Percentiles rank a stretch among this genome's conserved stretches.
Conservation (phyloP, 1,139 yeast genomes). For the Scheffersomyces segobiensis region DNA sequence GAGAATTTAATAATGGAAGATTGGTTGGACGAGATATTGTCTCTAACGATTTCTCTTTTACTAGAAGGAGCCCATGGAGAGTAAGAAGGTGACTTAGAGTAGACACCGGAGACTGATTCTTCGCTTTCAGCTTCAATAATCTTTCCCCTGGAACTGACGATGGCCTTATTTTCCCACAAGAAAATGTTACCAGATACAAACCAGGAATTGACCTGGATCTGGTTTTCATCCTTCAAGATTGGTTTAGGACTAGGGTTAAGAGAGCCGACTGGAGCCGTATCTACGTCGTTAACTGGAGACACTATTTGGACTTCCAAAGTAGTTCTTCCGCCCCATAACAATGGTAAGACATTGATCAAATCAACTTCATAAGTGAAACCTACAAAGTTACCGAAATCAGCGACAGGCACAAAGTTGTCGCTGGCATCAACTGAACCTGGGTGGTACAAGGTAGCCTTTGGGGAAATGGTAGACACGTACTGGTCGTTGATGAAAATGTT, state of each 20-base stretch:
- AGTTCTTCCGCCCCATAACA: slow-evolving; percentile 26
- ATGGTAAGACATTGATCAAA: slow-evolving; percentile 26
- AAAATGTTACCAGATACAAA: slow-evolving; percentile 4
- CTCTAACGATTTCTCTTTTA: background rate
- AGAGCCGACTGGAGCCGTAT: slow-evolving; percentile 15
- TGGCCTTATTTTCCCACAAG: slow-evolving; percentile 4
- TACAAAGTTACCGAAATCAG: slow-evolving; percentile 24
- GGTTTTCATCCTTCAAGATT: background rate
- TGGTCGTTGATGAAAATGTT: slow-evolving; percentile 23
- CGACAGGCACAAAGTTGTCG: slow-evolving; percentile 24
- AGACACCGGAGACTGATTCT: slow-evolving; percentile 1
- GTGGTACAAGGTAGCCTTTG: slow-evolving; percentile 29
- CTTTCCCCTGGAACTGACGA: slow-evolving; percentile 2
- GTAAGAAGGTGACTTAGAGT: slow-evolving; percentile 1
- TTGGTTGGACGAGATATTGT: slow-evolving; percentile 1
- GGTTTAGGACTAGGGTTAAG: background rate
- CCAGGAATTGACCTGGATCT: slow-evolving; percentile 3
- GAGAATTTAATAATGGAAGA: slow-evolving; percentile 2
- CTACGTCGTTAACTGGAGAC: slow-evolving; percentile 18
- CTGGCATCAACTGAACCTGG: slow-evolving; percentile 13
- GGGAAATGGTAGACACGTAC: slow-evolving; percentile 22
- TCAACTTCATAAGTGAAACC: slow-evolving; percentile 29
- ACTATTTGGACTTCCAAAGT: slow-evolving; percentile 21
- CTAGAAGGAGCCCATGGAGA: slow-evolving; percentile 6
- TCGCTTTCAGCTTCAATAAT: slow-evolving; percentile 1